Base-by-base conservation (phyloP, 192 early-diverging fungal species). In the Chytriomyces sp. region DNA sequence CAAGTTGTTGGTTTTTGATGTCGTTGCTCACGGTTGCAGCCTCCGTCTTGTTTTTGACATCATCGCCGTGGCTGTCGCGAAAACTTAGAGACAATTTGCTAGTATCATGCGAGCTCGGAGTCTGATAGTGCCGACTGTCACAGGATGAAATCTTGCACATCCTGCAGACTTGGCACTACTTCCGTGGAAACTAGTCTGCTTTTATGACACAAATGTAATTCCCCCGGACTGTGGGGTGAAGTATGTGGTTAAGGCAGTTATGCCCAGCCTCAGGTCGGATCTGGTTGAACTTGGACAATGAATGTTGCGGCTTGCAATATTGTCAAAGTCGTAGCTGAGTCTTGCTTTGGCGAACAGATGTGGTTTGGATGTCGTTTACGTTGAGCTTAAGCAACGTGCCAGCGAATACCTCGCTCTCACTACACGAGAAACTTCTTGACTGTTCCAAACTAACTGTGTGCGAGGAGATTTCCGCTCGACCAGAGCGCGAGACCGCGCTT, bases 141-240 rank as follows among this genome's bases (percentile, higher is more conserved):
- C 79, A 93, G 96, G 96, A 99, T 78, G 96, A 99, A 76, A 85
- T 91, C 28, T 99, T 97, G 79, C 96, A 99, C 75, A 73, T 96
- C 26, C 89, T 89, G 22, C 96, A 99, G 77, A 93, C 94, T 22
- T 91, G 94, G 73, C 81, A 69, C 25, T 98, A 96, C 83, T 94
- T 93, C 69, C 25, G 55, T 2, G 90, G 89, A 22, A 76, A 86
- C 49, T 98, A 83, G 72, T 60, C 40, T 49, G n/a, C n/a, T 78
- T 70, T 30, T 98, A 93, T 91, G 91, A 98, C 72, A 89, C 90
- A n/a, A 99, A 95, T 73, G 75, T 99, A 26, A 99, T 95, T 0
- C 95, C 37, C 95, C 96, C 26, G 96, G 95, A 12, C 85, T 97
- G 84, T 99, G 91, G 75, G 70, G 86, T 25, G 78, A 25, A 38